A percentile compares a stretch with the other conserved stretches of the same genome.
These are phyloP conservation scores for Solanum corneliomulleri DNA, from an alignment of 257 asterid species.

Conservation along the genomic window DNA sequence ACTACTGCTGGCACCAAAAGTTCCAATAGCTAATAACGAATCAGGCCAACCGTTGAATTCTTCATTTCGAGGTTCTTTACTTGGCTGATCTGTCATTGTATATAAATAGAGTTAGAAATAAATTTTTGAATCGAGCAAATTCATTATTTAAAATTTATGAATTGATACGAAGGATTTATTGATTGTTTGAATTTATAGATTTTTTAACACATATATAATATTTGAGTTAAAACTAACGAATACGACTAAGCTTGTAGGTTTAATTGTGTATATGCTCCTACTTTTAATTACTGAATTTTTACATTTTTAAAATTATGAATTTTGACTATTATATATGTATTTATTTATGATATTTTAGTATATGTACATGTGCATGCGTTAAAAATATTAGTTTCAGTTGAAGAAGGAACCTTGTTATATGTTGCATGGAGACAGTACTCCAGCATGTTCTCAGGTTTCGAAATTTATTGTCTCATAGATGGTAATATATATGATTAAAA, in stretches of 20 bases:
- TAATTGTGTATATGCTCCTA: too few relatives aligned
- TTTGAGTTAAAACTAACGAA: too few relatives aligned
- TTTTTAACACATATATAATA: too few relatives aligned
- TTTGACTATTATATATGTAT: too few relatives aligned
- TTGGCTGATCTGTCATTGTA: conserved; percentile 27
- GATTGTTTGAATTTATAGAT: accelerated
- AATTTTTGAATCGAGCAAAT: neutral
- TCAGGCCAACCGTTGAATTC: conserved; percentile 71
- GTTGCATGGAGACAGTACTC: neutral
- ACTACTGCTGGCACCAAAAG: conserved; percentile 44
- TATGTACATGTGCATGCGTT: neutral
- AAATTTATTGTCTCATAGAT: neutral
- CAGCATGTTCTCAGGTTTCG: neutral
- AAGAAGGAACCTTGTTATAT: neutral
- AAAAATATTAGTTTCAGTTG: neutral
- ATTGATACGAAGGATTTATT: accelerated
- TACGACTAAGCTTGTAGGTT: too few relatives aligned
- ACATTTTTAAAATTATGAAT: too few relatives aligned
- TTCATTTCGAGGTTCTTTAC: conserved; percentile 30
- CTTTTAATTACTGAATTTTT: neutral
- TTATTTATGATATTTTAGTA: too few relatives aligned
- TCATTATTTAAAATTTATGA: too few relatives aligned
- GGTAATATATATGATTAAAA: neutral
- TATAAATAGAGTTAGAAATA: neutral
- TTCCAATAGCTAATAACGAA: conserved; percentile 67